Base-by-base conservation (phyloP, 768 basidiomycete genomes). In the Leucocoprinus birnbaumii region DNA sequence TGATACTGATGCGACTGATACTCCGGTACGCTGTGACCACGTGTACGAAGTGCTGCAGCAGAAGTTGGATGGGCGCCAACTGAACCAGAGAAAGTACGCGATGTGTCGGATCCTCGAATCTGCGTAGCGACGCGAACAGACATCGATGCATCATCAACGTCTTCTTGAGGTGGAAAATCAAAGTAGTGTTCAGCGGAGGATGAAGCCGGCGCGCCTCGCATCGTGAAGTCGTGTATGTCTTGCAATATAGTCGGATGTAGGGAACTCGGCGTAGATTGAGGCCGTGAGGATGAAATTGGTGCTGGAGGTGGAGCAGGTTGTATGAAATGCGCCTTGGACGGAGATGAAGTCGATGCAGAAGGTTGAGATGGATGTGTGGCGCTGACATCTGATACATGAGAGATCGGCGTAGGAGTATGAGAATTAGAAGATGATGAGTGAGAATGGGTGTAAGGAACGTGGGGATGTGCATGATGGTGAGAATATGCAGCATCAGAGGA, bases 161-260 rank as follows among this genome's bases (percentile, higher is more conserved):
- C 19, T 14, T 51, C 38, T 34, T 55, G 57, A 48, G 60, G 58
- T 10, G 58, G 48, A 14, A 43, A 53, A 21, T 63, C 63, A 47
- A 56, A 63, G 34, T 63, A 61, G 14, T 60, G 42, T 35, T 56
- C 50, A 13, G 48, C 26, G 59, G 53, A 40, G 58, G 45, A 42
- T 16, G 53, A 9, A 10, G 59, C 48, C 1, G 52, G 34, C 0
- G 46, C 18, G 26, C 48, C 51, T 7, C 57, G 56, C 25, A 61
- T 42, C 18, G 57, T 63, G 25, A 73, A 66, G 24, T 78, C 73
- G 51, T 72, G 72, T 72, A 84, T 66, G 59, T 85, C 84, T 42
- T 80, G 76, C 55, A 76, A 75, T 56, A 87, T 79, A 14, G 73
- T 74, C 2, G 80, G 76, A 59, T 84, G 81, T 57, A 81, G 69